Base-by-base conservation (phyloP, 495 filamentous ascomycete species). In the Podospora conica region DNA sequence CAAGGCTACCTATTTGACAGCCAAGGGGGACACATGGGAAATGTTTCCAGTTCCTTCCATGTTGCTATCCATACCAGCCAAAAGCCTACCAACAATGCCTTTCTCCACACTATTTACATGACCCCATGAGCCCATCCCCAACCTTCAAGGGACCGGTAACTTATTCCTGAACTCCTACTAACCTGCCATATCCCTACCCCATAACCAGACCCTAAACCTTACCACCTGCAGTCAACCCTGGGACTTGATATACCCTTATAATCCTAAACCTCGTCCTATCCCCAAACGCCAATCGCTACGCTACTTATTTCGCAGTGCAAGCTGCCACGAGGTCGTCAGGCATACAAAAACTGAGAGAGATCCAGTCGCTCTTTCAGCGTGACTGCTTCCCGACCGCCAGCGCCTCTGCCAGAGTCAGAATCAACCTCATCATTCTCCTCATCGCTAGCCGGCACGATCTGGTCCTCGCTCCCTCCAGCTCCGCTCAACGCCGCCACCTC, bases 381-480 rank as follows among this genome's bases (percentile, higher is more conserved):
- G 64, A 54, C 54, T 10, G 63, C 70, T 9, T 22, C 59, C n/a
- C 1, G 29, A n/a, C 28, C 25, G 18, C 25, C 25, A 9, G 3
- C 58, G 1, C 23, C 40, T 24, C 15, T 57, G 54, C 70, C 70
- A 9, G 72, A 65, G 9, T 65, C 72, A 6, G 66, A 68, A 1
- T 63, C 65, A 28, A 72, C 73, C 40, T 81, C 79, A 1, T 86
- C 81, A 9, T 73, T 72, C 64, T 88, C 86, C 10, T 79, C 88
- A 48, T 91, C 88, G 67, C 89, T 91, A 60, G 89, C 83, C 0
- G 89, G 88, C 3, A 90, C 74, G 20, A 96, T 82, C 55, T 87
- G 75, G 69, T 96, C 91, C 73, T 96, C 91, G 70, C 91, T 94
- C 1, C 91, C 91, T 58, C 83, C 78, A 11, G 70, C 63, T 65